These are phyloP conservation scores for Climacium dendroides DNA, from an alignment of 225 moss, liverwort and hornwort species.

Conservation along the genomic window DNA sequence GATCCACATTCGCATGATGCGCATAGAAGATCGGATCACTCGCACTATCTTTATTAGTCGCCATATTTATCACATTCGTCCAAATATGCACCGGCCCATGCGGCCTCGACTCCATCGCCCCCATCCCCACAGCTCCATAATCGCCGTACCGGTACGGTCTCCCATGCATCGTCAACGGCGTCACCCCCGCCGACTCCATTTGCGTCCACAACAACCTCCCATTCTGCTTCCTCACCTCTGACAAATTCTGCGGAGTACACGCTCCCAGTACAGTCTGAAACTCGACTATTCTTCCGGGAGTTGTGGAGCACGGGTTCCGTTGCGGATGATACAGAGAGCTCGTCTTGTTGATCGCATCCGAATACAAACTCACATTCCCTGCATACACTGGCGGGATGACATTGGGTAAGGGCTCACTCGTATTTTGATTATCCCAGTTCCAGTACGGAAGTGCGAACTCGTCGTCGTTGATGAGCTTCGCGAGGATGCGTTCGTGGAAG, in stretches of 20 bases:
- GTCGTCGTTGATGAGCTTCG: slow-evolving; percentile 24
- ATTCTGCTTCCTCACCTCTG: neutral
- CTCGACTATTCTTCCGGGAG: neutral
- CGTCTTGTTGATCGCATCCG: slow-evolving; percentile 4
- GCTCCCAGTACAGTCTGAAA: neutral
- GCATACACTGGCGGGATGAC: neutral
- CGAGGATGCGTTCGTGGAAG: slow-evolving; percentile 44
- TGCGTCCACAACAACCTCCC: slow-evolving; percentile 6
- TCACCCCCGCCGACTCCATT: neutral
- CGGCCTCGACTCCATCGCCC: neutral
- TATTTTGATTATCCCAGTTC: slow-evolving; percentile 42
- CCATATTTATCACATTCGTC: neutral
- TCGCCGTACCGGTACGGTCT: slow-evolving; percentile 8
- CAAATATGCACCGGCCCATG: slow-evolving; percentile 22
- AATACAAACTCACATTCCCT: neutral
- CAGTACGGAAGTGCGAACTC: slow-evolving; percentile 38
- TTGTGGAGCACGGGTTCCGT: neutral
- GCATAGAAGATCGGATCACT: slow-evolving; percentile 3
- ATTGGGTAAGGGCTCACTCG: neutral
- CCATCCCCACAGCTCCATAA: slow-evolving; percentile 1
- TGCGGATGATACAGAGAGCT: neutral
- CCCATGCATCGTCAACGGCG: neutral
- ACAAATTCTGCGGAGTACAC: neutral
- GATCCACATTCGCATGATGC: slow-evolving; percentile 18
- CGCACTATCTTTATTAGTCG: neutral